Percentiles rank a stretch among this genome's conserved stretches.
phyloP scores from a whole-genome alignment of 805 yeast genomes.

The Pichia deserticola region DNA sequence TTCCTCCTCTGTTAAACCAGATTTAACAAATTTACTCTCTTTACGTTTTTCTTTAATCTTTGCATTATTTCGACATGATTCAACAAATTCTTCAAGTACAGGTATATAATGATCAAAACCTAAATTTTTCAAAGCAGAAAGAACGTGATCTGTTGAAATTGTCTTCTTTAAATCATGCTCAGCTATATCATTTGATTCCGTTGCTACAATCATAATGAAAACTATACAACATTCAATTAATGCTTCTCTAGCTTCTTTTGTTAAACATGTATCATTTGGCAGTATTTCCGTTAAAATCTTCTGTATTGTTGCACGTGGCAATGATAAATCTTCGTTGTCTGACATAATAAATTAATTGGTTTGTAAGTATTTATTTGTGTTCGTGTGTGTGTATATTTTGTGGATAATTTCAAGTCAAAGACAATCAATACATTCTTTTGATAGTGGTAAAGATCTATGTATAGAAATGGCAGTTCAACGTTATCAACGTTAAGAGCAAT shows the following conservation, averaged over 20 bases:
- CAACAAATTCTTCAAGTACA: slow-evolving; percentile 68
- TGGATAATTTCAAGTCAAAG: too few species aligned
- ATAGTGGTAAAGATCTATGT: too few species aligned
- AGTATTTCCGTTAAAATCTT: slow-evolving; percentile 86
- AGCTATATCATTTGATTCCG: slow-evolving; percentile 92
- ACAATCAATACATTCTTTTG: too few species aligned
- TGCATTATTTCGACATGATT: slow-evolving; percentile 80
- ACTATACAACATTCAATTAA: slow-evolving; percentile 94
- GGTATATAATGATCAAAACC: slow-evolving; percentile 84
- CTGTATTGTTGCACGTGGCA: slow-evolving; percentile 79
- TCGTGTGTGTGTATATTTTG: background rate
- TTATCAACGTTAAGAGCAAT: too few species aligned
- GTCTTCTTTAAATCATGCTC: slow-evolving; percentile 95
- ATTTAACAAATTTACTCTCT: slow-evolving; percentile 86
- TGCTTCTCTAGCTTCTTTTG: slow-evolving; percentile 92
- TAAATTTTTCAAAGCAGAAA: slow-evolving; percentile 77
- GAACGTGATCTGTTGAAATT: slow-evolving; percentile 92
- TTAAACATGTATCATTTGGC: slow-evolving; percentile 79
- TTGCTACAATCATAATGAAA: slow-evolving; percentile 88
- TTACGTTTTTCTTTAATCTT: slow-evolving; percentile 79
- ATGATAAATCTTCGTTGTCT: slow-evolving; percentile 29
- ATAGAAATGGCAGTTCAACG: too few species aligned
- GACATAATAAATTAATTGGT: background rate
- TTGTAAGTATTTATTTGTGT: too few species aligned
- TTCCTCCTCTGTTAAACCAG: slow-evolving; percentile 91